Base-by-base conservation (phyloP, 176 grass and related monocot genomes). In the Elymus sibiricus region DNA sequence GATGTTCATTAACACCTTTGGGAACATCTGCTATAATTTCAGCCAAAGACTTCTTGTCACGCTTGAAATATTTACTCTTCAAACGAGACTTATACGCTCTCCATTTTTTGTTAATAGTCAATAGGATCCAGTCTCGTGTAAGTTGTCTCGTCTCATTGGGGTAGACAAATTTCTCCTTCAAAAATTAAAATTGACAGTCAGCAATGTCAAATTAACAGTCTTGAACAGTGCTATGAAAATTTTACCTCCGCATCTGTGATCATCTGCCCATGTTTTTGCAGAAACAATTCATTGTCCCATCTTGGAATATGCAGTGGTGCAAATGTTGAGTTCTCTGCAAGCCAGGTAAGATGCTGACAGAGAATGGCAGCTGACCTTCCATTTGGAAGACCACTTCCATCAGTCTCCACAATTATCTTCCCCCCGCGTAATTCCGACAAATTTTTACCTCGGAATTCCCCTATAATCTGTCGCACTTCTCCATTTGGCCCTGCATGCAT, bases 241-340 rank as follows among this genome's bases (percentile, higher is more conserved):
- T 32, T 69, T 69, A 69, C 32, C 65, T 69, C 65, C 19, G 22
- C 65, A 37, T 35, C 29, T 37, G 19, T 79, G 56, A 81, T 51
- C 28, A 81, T 81, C 17, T 64, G 8, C 63, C 65, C 4, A 9
- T 66, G 26, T 80, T 63, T 42, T 28, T 17, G 25, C 10, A 47
- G 16, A 19, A 66, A 68, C 42, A 68, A 22, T 0, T 34, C 27
- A 32, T 31, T 21, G 10, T 81, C 63, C 79, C 63, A 81, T 81
- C 64, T 81, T 24, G 42, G 79, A 34, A 81, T 81, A 12, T 53
- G 27, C 17, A 81, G 35, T 68, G 79, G 79, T 49, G 43, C 63
- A 35, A 68, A 35, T 35, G 79, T 35, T n/a, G 79, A 81, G 43
- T 64, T 80, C 7, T 80, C 37, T 80, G 59, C 38, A 21, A 80